Conservation (phyloP, 202 grass and related monocot species). For the Schoenoplectus tabernaemontani region DNA sequence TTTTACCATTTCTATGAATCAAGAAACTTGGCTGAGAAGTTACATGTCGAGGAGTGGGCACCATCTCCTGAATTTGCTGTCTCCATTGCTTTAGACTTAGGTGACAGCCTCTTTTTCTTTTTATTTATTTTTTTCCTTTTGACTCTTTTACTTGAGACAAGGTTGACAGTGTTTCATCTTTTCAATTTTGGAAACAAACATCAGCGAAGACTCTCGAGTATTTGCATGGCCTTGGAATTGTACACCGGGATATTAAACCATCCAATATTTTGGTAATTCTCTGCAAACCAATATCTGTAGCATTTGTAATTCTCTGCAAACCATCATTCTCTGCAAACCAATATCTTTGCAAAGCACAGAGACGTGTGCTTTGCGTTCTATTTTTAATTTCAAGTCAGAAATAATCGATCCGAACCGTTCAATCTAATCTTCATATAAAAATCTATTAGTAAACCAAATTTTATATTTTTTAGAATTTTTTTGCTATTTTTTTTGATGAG, state of each 20-base stretch:
- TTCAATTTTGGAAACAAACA: conserved; percentile 24
- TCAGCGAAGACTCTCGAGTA: conserved; percentile 76
- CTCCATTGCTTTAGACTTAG: conserved; percentile 64
- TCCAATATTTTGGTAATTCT: conserved; percentile 93
- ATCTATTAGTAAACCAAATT: no score
- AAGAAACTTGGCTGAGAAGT: conserved; percentile 72
- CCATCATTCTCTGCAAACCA: no score
- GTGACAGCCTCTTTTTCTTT: conserved; percentile 14
- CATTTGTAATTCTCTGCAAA: no score
- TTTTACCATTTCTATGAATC: conserved; percentile 86
- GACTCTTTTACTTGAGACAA: not conserved
- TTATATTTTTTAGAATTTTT: no score
- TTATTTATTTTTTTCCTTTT: not conserved
- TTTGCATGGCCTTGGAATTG: conserved; percentile 53
- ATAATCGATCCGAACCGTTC: no score
- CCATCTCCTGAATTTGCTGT: conserved; percentile 54
- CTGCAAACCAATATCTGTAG: conserved; percentile 16
- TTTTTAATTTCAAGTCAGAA: no score
- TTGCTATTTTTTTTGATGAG: no score
- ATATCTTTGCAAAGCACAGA: no score
- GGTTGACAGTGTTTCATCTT: not conserved
- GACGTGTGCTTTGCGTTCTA: no score
- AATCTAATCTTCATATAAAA: no score
- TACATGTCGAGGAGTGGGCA: conserved; percentile 77
- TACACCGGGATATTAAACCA: conserved; percentile 95